These are phyloP conservation scores for Amniculicola lignicola DNA, from an alignment of 495 filamentous ascomycete species.

Conservation along the genomic window DNA sequence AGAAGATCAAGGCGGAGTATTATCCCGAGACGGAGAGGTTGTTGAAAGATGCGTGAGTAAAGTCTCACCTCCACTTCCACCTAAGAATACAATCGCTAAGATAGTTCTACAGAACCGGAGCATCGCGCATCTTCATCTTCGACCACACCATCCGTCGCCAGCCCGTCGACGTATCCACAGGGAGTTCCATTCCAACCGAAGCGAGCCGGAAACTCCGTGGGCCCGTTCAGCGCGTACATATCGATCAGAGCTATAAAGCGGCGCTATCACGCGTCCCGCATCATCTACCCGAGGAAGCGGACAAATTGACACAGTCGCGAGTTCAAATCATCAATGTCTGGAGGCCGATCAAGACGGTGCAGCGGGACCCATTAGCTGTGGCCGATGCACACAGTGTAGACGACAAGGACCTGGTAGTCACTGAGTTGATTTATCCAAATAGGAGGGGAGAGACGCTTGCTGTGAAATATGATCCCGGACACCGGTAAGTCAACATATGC, in stretches of 20 bases:
- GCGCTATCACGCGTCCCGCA: slow-evolving; percentile 54
- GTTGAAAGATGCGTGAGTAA: slow-evolving; percentile 56
- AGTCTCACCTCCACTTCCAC: neutral
- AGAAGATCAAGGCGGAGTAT: slow-evolving; percentile 61
- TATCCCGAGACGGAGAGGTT: slow-evolving; percentile 66
- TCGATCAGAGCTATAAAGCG: slow-evolving; percentile 67
- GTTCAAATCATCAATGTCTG: slow-evolving; percentile 73
- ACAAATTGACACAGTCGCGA: slow-evolving; percentile 55
- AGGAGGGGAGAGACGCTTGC: slow-evolving; percentile 31
- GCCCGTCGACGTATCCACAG: slow-evolving; percentile 26
- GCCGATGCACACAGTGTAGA: slow-evolving; percentile 47
- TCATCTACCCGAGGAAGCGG: slow-evolving; percentile 63
- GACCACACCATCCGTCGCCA: slow-evolving; percentile 72
- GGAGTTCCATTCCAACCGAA: neutral
- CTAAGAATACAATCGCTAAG: neutral
- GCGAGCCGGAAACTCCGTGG: slow-evolving; percentile 47
- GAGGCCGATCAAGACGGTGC: slow-evolving; percentile 64
- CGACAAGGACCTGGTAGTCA: slow-evolving; percentile 29
- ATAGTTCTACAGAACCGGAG: slow-evolving; percentile 47
- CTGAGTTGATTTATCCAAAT: slow-evolving; percentile 33
- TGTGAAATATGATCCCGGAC: slow-evolving; percentile 23
- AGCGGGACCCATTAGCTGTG: slow-evolving; percentile 60
- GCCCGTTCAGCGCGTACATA: slow-evolving; percentile 65
- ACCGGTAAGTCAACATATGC: slow-evolving; percentile 12
- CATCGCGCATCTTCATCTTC: slow-evolving; percentile 63